Conservation (phyloP, 306 rosid species). For the Cucurbita maxima region DNA sequence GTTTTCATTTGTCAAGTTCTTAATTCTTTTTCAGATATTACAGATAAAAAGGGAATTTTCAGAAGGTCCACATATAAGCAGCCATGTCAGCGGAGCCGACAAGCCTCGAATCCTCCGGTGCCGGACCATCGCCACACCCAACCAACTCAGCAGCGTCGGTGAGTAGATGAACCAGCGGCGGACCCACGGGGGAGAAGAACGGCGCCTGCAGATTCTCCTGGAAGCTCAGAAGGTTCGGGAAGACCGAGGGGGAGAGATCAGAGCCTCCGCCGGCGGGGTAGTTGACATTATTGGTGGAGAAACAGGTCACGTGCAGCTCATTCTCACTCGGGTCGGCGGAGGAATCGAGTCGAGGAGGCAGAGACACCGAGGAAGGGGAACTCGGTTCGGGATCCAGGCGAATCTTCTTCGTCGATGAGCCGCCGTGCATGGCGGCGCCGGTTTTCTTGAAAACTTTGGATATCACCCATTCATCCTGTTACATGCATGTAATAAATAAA, state of each 20-base stretch:
- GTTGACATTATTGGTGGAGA: conserved; percentile 53
- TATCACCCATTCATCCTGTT: conserved; percentile 59
- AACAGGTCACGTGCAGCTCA: conserved; percentile 87
- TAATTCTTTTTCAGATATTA: no score
- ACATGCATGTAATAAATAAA: background rate
- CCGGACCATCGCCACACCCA: conserved; percentile 4
- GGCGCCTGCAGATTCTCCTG: conserved; percentile 76
- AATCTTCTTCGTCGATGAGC: conserved; percentile 32
- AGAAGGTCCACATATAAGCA: conserved; percentile 71
- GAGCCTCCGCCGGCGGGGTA: background rate
- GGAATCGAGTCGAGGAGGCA: conserved; percentile 71
- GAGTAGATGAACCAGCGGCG: background rate
- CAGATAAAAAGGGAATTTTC: background rate
- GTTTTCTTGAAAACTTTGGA: conserved; percentile 56
- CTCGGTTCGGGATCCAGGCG: conserved; percentile 45
- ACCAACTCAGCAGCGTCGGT: conserved; percentile 3
- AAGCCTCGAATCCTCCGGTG: conserved; percentile 9
- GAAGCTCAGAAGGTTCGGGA: conserved; percentile 60
- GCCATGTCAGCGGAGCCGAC: conserved; percentile 29
- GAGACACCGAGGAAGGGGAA: conserved; percentile 64
- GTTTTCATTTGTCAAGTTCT: no score
- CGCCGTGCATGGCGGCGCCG: conserved; percentile 12
- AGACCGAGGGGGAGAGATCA: conserved; percentile 15
- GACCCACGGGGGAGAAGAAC: conserved; percentile 18
- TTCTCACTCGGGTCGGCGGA: conserved; percentile 66